A percentile compares a stretch with the other conserved stretches of the same genome.
phyloP scores from a whole-genome alignment of 164 flowering plant genomes.

The Kingdonia uniflora region DNA sequence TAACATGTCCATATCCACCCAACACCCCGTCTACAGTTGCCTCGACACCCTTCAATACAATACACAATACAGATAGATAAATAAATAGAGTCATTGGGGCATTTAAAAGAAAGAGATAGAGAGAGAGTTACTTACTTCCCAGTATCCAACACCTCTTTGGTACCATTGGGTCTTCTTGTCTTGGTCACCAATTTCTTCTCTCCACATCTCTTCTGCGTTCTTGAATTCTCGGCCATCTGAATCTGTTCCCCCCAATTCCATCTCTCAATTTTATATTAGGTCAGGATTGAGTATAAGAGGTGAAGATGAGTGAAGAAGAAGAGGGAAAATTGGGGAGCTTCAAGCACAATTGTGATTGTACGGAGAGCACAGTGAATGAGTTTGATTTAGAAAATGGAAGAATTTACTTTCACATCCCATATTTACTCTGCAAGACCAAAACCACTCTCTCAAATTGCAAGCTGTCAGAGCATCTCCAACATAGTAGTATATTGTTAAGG shows the following conservation, averaged over 20 bases:
- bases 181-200: constrained; percentile 41
- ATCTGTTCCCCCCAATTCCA: constrained; percentile 56
- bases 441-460: too few relatives aligned
- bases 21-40: constrained; percentile 91
- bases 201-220: constrained; percentile 83
- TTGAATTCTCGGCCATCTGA: constrained; percentile 61
- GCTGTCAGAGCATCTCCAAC: too few relatives aligned
- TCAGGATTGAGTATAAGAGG: too few relatives aligned
- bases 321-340: too few relatives aligned
- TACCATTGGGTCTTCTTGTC: constrained; percentile 66
- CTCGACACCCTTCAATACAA: constrained; percentile 56
- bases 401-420: too few relatives aligned
- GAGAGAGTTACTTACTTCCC: constrained; percentile 45
- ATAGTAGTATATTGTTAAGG: too few relatives aligned
- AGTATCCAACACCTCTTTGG: constrained; percentile 63
- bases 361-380: too few relatives aligned
- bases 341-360: too few relatives aligned
- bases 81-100: background rate
- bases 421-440: too few relatives aligned
- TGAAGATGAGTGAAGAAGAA: too few relatives aligned
- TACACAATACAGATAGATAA: background rate
- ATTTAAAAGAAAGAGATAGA: background rate
- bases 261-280: constrained; percentile 11
- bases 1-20: constrained; percentile 87
- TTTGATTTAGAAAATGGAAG: too few relatives aligned